These are phyloP conservation scores for Aspergillus ellipticus DNA, from an alignment of 495 filamentous ascomycete species.

Conservation along the genomic window DNA sequence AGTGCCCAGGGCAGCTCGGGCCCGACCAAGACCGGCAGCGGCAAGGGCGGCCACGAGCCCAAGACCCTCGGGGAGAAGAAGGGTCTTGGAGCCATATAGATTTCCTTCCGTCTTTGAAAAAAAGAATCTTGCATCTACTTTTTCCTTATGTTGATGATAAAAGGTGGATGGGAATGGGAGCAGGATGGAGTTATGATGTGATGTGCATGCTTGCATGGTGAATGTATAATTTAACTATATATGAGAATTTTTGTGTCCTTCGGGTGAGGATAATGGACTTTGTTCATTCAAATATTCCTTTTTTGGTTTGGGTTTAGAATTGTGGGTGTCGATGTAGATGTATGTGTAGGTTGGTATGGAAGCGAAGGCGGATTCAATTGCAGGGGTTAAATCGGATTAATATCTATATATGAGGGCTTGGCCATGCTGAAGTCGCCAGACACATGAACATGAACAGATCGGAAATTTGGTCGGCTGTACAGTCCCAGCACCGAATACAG, in stretches of 20 bases:
- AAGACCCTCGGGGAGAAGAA: slow-evolving; percentile 38
- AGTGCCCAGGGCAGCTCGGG: slow-evolving; percentile 24
- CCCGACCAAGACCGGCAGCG: slow-evolving; percentile 22
- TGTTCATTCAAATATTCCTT: no score
- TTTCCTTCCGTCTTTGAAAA: no score
- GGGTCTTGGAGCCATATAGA: slow-evolving; percentile 23
- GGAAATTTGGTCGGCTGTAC: background rate
- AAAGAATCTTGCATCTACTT: no score
- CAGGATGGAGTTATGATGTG: background rate
- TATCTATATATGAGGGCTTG: background rate
- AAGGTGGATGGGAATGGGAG: no score
- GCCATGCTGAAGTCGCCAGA: background rate
- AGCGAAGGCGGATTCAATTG: no score
- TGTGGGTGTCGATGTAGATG: no score
- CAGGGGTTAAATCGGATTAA: background rate
- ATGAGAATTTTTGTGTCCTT: no score
- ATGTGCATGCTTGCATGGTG: background rate
- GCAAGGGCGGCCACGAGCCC: slow-evolving; percentile 43
- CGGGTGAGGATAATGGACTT: no score
- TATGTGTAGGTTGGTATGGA: no score
- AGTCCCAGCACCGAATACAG: background rate
- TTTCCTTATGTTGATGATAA: no score
- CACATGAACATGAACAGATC: background rate
- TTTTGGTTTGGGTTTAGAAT: no score
- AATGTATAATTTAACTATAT: background rate